A percentile compares a stretch with the other conserved stretches of the same genome.
phyloP scores from a whole-genome alignment of 306 rosid genomes.

The Benincasa hispida region DNA sequence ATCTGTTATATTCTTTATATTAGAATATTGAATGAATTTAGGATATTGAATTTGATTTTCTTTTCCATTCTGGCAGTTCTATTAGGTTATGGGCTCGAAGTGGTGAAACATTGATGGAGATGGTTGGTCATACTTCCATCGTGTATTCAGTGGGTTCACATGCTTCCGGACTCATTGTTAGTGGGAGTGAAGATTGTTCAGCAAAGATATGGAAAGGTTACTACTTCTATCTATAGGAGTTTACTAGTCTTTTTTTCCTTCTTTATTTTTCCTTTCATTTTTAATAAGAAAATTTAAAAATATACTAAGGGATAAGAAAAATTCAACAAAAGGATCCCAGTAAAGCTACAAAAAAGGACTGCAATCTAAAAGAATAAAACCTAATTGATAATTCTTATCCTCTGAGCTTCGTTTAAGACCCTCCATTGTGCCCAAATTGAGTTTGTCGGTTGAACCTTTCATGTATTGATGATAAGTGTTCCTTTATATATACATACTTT shows the following conservation, averaged over 20 bases:
- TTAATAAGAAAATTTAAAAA: neutral
- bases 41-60: neutral
- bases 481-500: too few relatives aligned
- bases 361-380: neutral
- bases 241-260: neutral
- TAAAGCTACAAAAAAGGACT: neutral
- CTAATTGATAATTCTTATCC: too few relatives aligned
- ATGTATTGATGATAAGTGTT: too few relatives aligned
- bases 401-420: too few relatives aligned
- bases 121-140: constrained; percentile 91
- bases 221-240: neutral
- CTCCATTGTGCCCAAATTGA: neutral
- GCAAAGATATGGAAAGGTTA: constrained; percentile 97
- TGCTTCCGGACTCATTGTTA: constrained; percentile 74
- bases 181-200: constrained; percentile 76
- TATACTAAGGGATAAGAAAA: neutral
- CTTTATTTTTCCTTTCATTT: neutral
- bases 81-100: constrained; percentile 76
- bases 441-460: neutral
- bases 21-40: neutral
- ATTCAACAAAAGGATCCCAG: neutral
- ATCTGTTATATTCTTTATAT: neutral
- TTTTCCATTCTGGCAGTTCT: constrained; percentile 29
- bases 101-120: constrained; percentile 74
- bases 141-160: constrained; percentile 91